Evolutionary conservation across 1,284 basidiomycete genomes (phyloP).

Genomic region (Cryptococcus maquisensis): DNA sequence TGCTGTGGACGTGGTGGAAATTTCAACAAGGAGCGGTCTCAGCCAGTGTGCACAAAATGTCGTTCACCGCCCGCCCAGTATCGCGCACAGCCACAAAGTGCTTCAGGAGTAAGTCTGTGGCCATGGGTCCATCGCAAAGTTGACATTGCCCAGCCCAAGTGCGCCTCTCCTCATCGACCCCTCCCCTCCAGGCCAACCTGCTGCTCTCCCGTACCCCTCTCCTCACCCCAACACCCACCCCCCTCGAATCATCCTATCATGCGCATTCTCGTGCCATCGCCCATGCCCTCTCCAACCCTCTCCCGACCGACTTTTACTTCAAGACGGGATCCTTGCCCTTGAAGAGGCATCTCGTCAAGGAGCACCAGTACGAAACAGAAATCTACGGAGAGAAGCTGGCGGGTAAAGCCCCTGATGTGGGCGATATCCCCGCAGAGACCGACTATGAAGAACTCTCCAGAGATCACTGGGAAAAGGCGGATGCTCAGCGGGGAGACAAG

Average conservation of each 20-base stretch:
- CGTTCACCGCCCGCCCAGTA: neutral
- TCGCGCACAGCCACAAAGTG: neutral
- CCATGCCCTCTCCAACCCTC: slow-evolving; percentile 81
- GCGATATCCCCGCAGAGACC: slow-evolving; percentile 54
- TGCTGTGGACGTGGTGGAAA: too few relatives aligned
- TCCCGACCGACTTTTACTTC: slow-evolving; percentile 90
- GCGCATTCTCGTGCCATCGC: slow-evolving; percentile 78
- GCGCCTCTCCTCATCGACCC: slow-evolving; percentile 15
- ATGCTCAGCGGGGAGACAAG: slow-evolving; percentile 53
- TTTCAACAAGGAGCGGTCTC: too few relatives aligned
- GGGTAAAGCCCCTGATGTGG: slow-evolving; percentile 59
- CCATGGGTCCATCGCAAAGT: too few relatives aligned
- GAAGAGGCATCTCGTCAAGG: slow-evolving; percentile 70
- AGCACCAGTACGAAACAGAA: slow-evolving; percentile 62
- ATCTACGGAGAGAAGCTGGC: slow-evolving; percentile 62
- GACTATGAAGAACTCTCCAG: slow-evolving; percentile 24
- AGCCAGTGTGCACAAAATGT: neutral
- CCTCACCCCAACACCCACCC: slow-evolving; percentile 68
- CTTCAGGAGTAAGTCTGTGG: too few relatives aligned
- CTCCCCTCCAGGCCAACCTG: slow-evolving; percentile 52
- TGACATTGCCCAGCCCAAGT: neutral
- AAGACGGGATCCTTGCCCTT: slow-evolving; percentile 85
- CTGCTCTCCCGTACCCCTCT: slow-evolving; percentile 81
- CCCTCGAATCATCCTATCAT: slow-evolving; percentile 81
- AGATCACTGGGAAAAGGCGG: slow-evolving; percentile 35